phyloP scores from a whole-genome alignment of 495 filamentous ascomycete genomes.

The Hyaloscypha bicolor region DNA sequence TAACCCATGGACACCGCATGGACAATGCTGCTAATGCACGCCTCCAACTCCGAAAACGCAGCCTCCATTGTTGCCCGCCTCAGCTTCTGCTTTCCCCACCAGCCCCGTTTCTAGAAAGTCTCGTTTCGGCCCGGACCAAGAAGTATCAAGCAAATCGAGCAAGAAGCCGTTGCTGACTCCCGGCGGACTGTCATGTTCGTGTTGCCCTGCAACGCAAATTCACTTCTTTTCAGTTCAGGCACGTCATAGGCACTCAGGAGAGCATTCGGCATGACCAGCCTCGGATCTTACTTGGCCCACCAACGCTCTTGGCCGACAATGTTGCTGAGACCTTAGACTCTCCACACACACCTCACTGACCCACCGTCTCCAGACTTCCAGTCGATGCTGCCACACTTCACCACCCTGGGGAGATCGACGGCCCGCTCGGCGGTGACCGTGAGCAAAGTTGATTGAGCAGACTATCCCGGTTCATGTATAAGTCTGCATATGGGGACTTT shows the following conservation, averaged over 20 bases:
- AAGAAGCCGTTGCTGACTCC: not conserved
- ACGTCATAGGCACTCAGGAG: constrained; percentile 16
- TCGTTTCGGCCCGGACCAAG: constrained; percentile 1
- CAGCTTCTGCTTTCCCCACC: not conserved
- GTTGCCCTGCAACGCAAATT: constrained; percentile 19
- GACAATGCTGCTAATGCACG: not conserved
- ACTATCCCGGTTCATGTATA: constrained; percentile 2
- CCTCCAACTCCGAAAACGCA: not conserved
- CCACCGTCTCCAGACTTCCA: not conserved
- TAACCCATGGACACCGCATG: constrained; percentile 3
- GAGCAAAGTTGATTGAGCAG: constrained; percentile 15
- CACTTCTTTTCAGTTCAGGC: constrained; percentile 14
- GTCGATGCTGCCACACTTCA: constrained; percentile 14
- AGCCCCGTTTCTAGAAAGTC: not conserved
- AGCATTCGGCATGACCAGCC: constrained; percentile 14
- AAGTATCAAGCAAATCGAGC: no score
- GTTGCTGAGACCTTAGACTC: not conserved
- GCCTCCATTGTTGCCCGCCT: not conserved
- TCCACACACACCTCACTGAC: constrained; percentile 14
- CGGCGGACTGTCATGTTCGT: not conserved
- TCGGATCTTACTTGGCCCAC: constrained; percentile 18
- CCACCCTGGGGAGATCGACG: constrained; percentile 14
- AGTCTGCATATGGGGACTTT: not conserved
- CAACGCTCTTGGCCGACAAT: not conserved
- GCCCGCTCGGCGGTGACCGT: constrained; percentile 16